Base-by-base conservation (phyloP, 164 flowering plant genomes). In the Amborella trichopoda region DNA sequence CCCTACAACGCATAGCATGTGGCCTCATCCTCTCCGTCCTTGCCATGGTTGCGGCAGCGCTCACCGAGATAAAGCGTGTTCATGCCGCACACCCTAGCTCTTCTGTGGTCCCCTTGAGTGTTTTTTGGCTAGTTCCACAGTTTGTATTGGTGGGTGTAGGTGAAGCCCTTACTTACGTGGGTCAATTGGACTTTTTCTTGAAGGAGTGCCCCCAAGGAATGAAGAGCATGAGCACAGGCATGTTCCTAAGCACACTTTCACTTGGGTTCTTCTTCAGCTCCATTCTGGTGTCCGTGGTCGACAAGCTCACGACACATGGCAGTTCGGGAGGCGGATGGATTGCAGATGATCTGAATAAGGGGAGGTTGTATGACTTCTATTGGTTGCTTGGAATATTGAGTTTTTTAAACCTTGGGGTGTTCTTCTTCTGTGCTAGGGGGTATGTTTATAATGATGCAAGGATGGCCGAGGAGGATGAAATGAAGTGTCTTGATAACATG, bases 191-290 rank as follows among this genome's bases (percentile, higher is more conserved):
- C 51, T 84, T 93, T 79, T 93, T 93, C 80, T 82, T 93, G 56
- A 93, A 94, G 0, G 79, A 76, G 33, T 78, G 95, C 3, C 99
- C 99, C 1, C 84, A 83, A 53, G 86, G 94, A 3, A 93, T 93
- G 99, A 93, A 88, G 54, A 76, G 95, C 1, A 82, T 93, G 95
- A 93, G 99, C 79, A 93, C 99, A 1, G 96, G 99, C 8, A 81
- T 88, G 42, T 93, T 88, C 71, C 75, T 93, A 34, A 78, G 86
- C 3, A 88, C 99, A 5, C 68, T 88, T 2, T 78, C 99, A 0
- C 72, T 93, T 5, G 99, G 99, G 0, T 93, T 88, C 75, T 93
- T 93, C 52, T 40, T 84, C 2, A 93, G 99, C 44, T 81, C 90
- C 56, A 70, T 82, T 56, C 59, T 93, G 59, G 99, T 93, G 10